Evolutionary conservation across 495 filamentous ascomycete species (phyloP), one percentile per base, ranked within the genome.

Genomic region (Trichoderma reesei): DNA sequence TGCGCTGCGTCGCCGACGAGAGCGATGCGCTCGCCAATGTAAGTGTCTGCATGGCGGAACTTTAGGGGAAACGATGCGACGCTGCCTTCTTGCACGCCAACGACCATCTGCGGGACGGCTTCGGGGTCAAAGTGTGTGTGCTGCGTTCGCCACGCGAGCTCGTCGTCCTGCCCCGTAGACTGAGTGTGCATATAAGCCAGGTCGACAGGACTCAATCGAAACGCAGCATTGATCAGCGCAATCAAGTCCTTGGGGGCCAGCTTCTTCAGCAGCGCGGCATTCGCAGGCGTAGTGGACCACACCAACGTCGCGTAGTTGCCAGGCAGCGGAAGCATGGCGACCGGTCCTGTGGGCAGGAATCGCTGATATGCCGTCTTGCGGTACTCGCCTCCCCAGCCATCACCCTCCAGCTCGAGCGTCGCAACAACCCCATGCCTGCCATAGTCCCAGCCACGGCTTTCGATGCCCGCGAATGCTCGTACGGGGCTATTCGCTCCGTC

Each of bases 401-500:
- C 67, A 1, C 83, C 86, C 36, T 84, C 80, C 9, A 96, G 79
- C 60, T 87, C 80, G 26, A 99, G 75, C 0, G 92, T 94, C 65
- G 94, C 94, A 14, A 99, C 94, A 9, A 98, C 82, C 18, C 95
- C 94, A 72, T 96, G 88, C 26, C 90, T 83, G 60, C 85, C 82
- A 77, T 98, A 99, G 73, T 98, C 95, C 91, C 92, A 99, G 26
- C 95, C 94, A 3, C 85, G 80, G 37, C 86, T 88, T 60, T 85
- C 74, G 68, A 98, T 97, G 41, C 87, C 88, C 7, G 93, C 91
- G 71, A 96, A 99, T 3, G 83, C 83, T 51, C 94, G 87, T 14
- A 98, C 94, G 18, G 94, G 95, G 72, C 90, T 94, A 73, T 96
- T 96, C 18, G 91, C 88, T 11, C 94, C 94, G 70, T 99, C 94